These are phyloP conservation scores for Pichia thaimueangensis DNA, from an alignment of 805 yeast genomes.

Conservation along the genomic window DNA sequence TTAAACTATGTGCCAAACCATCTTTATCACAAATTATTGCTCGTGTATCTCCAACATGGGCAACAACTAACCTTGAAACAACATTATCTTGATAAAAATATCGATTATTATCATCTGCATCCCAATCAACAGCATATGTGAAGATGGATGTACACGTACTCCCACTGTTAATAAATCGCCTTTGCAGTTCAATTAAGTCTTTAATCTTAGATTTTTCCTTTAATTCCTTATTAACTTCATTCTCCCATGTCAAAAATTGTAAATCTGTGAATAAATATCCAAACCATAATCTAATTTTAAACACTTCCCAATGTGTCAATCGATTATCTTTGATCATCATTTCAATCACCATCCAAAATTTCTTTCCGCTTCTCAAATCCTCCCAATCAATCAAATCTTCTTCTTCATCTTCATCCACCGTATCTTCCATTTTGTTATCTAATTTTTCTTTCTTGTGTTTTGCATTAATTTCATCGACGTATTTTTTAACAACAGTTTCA, in stretches of 20 bases:
- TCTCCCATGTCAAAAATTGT: conserved; percentile 39
- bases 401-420: neutral
- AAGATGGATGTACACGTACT: conserved; percentile 32
- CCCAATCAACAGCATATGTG: conserved; percentile 29
- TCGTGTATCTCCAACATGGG: conserved; percentile 91
- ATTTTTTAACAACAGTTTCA: neutral
- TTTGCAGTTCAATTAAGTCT: neutral
- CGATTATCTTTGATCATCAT: conserved; percentile 7
- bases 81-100: conserved; percentile 63
- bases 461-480: conserved; percentile 7
- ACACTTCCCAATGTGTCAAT: conserved; percentile 42
- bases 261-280: conserved; percentile 63
- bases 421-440: neutral
- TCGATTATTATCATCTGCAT: conserved; percentile 22
- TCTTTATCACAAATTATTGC: conserved; percentile 76
- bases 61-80: conserved; percentile 61
- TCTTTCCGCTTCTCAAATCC: conserved; percentile 12
- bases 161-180: conserved; percentile 26
- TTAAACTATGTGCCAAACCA: conserved; percentile 75
- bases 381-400: conserved; percentile 10
- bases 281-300: conserved; percentile 53
- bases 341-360: conserved; percentile 12
- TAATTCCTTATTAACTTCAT: conserved; percentile 13
- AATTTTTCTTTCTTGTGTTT: conserved; percentile 5
- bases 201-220: neutral